Conservation (phyloP, 305 asterid genomes). For the Rubia peregrina region DNA sequence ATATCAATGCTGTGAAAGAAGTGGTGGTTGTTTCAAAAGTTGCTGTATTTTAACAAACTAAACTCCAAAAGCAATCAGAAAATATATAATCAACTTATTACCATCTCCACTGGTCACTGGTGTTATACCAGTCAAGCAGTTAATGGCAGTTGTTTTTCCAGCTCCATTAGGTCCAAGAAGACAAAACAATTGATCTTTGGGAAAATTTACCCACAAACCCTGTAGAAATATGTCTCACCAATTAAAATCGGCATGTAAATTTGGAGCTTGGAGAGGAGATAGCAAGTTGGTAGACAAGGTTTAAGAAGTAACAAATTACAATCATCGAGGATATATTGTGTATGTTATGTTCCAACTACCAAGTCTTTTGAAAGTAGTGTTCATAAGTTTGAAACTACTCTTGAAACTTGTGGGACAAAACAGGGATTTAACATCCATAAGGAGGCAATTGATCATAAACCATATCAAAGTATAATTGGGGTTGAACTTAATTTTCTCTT, state of each 20-base stretch:
- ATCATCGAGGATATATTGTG: background rate
- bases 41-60: background rate
- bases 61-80: background rate
- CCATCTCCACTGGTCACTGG: slow-evolving; percentile 93
- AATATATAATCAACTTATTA: slow-evolving; percentile 26
- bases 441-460: background rate
- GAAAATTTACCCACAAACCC: slow-evolving; percentile 85
- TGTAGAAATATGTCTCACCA: slow-evolving; percentile 5
- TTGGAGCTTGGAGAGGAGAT: slow-evolving; percentile 2
- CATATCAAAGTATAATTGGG: background rate
- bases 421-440: background rate
- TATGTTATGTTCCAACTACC: background rate
- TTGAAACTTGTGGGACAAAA: background rate
- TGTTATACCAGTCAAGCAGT: slow-evolving; percentile 85
- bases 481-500: background rate
- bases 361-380: background rate
- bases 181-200: slow-evolving; percentile 85
- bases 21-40: background rate
- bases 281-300: slow-evolving; percentile 3
- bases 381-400: background rate
- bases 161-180: slow-evolving; percentile 98
- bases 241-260: background rate
- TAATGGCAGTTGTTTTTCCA: slow-evolving; percentile 83
- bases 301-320: background rate
- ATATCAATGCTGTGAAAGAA: slow-evolving; percentile 53